Evolutionary conservation across 352 stramenopile genomes (phyloP).

Genomic region (Phytopythium delawarense): DNA sequence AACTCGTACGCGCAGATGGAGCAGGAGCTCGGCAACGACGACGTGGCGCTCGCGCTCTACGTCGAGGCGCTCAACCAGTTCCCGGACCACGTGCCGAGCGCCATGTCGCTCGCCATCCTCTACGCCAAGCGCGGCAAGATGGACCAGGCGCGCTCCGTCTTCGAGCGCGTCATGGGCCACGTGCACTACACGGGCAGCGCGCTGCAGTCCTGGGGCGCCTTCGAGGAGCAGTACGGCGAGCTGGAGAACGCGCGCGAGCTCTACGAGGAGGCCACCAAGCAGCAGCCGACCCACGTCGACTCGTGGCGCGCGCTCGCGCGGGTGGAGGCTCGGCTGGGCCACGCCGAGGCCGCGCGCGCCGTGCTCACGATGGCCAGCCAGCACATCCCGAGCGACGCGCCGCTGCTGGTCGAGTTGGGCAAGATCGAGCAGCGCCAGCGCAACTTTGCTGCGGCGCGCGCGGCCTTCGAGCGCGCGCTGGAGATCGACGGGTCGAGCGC

Average conservation of each 20-base stretch:
- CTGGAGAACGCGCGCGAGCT: slow-evolving; percentile 68
- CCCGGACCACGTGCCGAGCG: slow-evolving; percentile 68
- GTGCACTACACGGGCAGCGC: slow-evolving; percentile 52
- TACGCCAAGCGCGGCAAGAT: slow-evolving; percentile 47
- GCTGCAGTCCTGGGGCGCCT: slow-evolving; percentile 65
- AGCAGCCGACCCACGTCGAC: slow-evolving; percentile 59
- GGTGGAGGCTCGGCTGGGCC: slow-evolving; percentile 54
- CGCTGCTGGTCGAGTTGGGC: slow-evolving; percentile 66
- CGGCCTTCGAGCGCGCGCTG: slow-evolving; percentile 69
- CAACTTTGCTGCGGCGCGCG: slow-evolving; percentile 51
- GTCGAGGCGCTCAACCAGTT: slow-evolving; percentile 47
- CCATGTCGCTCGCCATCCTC: slow-evolving; percentile 74
- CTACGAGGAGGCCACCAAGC: slow-evolving; percentile 65
- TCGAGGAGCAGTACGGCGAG: slow-evolving; percentile 74
- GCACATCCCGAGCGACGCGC: slow-evolving; percentile 60
- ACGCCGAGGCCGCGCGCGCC: slow-evolving; percentile 57
- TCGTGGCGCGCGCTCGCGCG: slow-evolving; percentile 66
- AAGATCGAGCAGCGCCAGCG: slow-evolving; percentile 79
- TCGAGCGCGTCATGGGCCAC: slow-evolving; percentile 58
- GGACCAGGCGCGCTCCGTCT: slow-evolving; percentile 49
- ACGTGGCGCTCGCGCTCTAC: slow-evolving; percentile 63
- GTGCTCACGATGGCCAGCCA: slow-evolving; percentile 64
- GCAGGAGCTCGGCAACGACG: slow-evolving; percentile 67
- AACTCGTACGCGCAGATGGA: slow-evolving; percentile 87
- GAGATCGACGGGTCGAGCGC: slow-evolving; percentile 61